phyloP scores from a whole-genome alignment of 2,329 filamentous ascomycete genomes.

The Fusarium brevicatenulatum region DNA sequence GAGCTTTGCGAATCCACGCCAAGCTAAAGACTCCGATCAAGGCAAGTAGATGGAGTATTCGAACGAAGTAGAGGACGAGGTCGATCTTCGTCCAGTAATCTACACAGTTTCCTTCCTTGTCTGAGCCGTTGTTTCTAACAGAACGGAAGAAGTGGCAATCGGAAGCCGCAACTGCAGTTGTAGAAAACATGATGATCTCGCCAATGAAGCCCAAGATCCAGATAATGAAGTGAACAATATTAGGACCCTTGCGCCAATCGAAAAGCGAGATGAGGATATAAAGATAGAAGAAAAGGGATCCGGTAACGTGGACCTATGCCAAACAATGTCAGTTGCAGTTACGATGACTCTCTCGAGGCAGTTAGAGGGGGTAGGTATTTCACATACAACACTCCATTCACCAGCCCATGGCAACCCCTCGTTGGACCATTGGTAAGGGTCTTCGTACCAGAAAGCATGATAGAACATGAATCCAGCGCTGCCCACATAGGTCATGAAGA shows the following conservation, averaged over 20 bases:
- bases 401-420: conserved; percentile 76
- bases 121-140: conserved; percentile 42
- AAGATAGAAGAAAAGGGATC: conserved; percentile 86
- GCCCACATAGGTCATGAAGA: conserved; percentile 79
- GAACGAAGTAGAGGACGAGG: conserved; percentile 72
- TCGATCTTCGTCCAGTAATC: conserved; percentile 63
- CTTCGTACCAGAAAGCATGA: conserved; percentile 70
- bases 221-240: conserved; percentile 78
- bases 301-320: conserved; percentile 82
- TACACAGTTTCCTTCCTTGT: conserved; percentile 46
- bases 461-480: conserved; percentile 78
- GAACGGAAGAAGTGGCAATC: conserved; percentile 69
- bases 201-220: conserved; percentile 80
- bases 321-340: conserved; percentile 35
- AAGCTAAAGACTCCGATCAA: conserved; percentile 62
- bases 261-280: conserved; percentile 87
- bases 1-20: conserved; percentile 55
- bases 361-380: conserved; percentile 6
- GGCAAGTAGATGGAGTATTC: conserved; percentile 72
- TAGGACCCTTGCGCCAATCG: conserved; percentile 84
- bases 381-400: conserved; percentile 77
- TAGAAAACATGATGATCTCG: conserved; percentile 77
- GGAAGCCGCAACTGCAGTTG: conserved; percentile 75
- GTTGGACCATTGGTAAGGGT: conserved; percentile 52
- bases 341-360: conserved; percentile 2